These are phyloP conservation scores for Otatea glauca DNA, from an alignment of 176 grass and related monocot species.

Conservation along the genomic window DNA sequence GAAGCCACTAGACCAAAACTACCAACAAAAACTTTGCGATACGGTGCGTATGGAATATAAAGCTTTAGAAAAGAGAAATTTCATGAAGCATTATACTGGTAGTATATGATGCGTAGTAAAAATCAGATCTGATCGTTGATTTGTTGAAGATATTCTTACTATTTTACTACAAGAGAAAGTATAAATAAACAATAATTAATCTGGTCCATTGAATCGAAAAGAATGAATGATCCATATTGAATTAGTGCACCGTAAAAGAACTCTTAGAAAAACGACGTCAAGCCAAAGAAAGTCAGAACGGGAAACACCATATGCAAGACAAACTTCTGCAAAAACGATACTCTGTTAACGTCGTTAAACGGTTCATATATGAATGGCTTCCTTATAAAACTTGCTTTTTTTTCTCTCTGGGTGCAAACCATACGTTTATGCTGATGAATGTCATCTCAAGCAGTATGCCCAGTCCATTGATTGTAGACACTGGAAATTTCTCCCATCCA, in stretches of 20 bases:
- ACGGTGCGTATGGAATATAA: slow-evolving; percentile 38
- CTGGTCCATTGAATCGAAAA: too few species aligned
- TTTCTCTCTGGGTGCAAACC: slow-evolving; percentile 55
- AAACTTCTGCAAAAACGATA: slow-evolving; percentile 46
- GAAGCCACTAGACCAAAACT: slow-evolving; percentile 68
- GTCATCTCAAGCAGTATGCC: slow-evolving; percentile 63
- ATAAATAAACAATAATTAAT: too few species aligned
- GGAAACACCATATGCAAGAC: slow-evolving; percentile 50
- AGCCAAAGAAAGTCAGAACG: slow-evolving; percentile 44
- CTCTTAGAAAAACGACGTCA: too few species aligned
- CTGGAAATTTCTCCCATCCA: slow-evolving; percentile 60
- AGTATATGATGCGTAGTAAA: too few species aligned
- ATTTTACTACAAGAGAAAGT: too few species aligned
- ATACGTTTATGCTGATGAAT: slow-evolving; percentile 63
- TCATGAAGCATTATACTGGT: too few species aligned
- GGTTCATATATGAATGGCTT: background rate
- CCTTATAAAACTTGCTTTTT: slow-evolving; percentile 49
- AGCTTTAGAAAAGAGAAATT: slow-evolving; percentile 46
- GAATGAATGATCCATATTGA: too few species aligned
- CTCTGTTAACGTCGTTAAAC: background rate
- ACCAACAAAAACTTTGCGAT: slow-evolving; percentile 61
- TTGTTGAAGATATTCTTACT: too few species aligned
- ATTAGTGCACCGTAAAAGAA: too few species aligned
- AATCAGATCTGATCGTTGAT: too few species aligned
- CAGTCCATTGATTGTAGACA: slow-evolving; percentile 65